Percentiles rank a stretch among this genome's conserved stretches.
Conservation (phyloP, 129 eudicot genomes). For the Logfia minima region DNA sequence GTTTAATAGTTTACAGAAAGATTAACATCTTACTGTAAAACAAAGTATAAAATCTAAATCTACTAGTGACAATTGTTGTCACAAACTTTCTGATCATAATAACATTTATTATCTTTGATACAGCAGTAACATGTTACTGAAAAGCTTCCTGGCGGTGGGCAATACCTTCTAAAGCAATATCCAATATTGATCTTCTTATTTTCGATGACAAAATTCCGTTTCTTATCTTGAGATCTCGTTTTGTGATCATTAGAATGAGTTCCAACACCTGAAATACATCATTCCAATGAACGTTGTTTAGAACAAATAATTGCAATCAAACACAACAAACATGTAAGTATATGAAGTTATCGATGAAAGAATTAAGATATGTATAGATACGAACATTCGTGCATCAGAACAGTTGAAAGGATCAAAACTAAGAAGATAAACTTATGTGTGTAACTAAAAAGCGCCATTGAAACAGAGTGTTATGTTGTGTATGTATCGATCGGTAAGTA, state of each 20-base stretch:
- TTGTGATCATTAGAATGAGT: too few species aligned
- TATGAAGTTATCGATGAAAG: background rate
- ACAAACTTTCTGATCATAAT: background rate
- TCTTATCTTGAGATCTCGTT: background rate
- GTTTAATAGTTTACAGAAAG: too few species aligned
- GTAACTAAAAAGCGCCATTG: background rate
- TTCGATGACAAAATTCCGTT: background rate
- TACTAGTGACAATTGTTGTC: background rate
- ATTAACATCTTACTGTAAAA: background rate
- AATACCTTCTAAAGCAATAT: background rate
- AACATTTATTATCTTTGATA: background rate
- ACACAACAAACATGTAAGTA: too few species aligned
- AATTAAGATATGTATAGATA: background rate
- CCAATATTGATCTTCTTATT: background rate
- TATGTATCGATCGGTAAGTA: background rate
- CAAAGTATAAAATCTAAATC: too few species aligned
- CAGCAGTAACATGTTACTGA: background rate
- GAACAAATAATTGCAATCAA: background rate
- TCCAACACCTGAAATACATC: background rate
- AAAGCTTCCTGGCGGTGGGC: background rate
- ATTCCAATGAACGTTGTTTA: background rate
- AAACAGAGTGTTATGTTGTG: background rate
- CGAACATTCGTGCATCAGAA: background rate
- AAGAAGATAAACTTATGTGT: background rate
- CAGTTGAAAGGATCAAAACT: slow-evolving; percentile 3